Evolutionary conservation across 2,329 filamentous ascomycete species (phyloP).

Genomic region (Nothophaeocryptopus gaeumannii): DNA sequence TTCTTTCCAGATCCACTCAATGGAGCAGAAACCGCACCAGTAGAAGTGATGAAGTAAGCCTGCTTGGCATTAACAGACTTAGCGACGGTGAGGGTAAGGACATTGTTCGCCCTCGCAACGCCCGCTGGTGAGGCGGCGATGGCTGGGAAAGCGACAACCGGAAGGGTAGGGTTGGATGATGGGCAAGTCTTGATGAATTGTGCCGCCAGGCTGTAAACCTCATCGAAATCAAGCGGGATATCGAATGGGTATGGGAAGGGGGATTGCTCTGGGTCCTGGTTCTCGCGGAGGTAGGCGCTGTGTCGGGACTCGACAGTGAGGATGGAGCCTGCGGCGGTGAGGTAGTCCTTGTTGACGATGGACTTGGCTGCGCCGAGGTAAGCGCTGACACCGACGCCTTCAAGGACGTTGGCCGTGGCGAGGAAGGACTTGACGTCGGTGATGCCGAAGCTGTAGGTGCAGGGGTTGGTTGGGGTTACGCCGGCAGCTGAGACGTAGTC

Average conservation of each 20-base stretch:
- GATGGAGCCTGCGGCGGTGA: constrained; percentile 61
- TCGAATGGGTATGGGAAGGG: constrained; percentile 62
- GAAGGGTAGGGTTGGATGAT: constrained; percentile 46
- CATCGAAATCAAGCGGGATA: constrained; percentile 56
- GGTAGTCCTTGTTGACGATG: constrained; percentile 57
- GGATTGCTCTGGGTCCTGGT: constrained; percentile 32
- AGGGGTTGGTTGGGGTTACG: constrained; percentile 52
- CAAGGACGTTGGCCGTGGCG: constrained; percentile 53
- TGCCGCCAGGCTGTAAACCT: constrained; percentile 63
- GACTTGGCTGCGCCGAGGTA: constrained; percentile 62
- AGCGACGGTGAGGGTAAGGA: constrained; percentile 23
- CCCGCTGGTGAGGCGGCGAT: constrained; percentile 18
- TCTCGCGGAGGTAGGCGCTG: constrained; percentile 54
- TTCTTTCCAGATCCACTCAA: constrained; percentile 19
- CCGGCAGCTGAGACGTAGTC: constrained; percentile 37
- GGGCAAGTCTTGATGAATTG: constrained; percentile 61
- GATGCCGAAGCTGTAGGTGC: constrained; percentile 54
- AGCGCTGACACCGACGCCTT: constrained; percentile 57
- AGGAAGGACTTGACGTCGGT: constrained; percentile 46
- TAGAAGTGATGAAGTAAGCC: constrained; percentile 28
- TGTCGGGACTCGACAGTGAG: constrained; percentile 65
- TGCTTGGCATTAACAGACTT: constrained; percentile 21
- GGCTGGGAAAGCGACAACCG: constrained; percentile 50
- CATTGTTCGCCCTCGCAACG: constrained; percentile 21
- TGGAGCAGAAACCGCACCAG: constrained; percentile 23